Base-by-base conservation (phyloP, 1,139 yeast species). In the Saccharomyces hybrid region DNA sequence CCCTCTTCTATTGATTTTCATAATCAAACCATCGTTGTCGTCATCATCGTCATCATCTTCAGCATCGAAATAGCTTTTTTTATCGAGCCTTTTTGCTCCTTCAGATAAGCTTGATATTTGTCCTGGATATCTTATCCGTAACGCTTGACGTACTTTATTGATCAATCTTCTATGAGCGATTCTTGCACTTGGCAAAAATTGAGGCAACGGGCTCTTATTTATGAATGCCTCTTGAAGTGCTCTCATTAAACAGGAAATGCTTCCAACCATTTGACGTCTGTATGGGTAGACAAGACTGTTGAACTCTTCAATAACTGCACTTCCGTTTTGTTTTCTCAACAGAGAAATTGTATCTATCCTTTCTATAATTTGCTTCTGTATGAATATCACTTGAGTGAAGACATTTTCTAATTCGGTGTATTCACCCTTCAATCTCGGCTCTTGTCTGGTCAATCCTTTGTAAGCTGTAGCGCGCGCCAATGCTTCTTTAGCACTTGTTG, bases 401-500 rank as follows among this genome's bases (percentile, higher is more conserved):
- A 77, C 69, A 49, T 69, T 67, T 52, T 71, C 75, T 16, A 75
- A 64, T 48, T 73, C 74, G 5, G 68, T 65, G 59, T 73, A 78
- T 13, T 71, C 66, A 0, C 81, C 82, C 55, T 78, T 78, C 41
- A 78, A 63, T 51, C 81, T 68, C 2, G 80, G 80, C 57, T 78
- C 82, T 52, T 70, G 76, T 54, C 72, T 73, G 5, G 81, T 73
- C 47, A 73, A 65, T 1, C 67, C 65, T 58, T 76, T 72, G 53
- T 70, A 77, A 0, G 73, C 72, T 28, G 70, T 74, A 1, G 81
- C 81, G 46, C 75, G 64, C 2, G 63, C 62, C 16, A 78, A 59
- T 0, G 78, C 71, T 1, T 71, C 63, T 57, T 74, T 73, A 1
- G 79, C 76, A 27, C 69, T 60, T 25, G 64, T 64, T 31, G 75